Evolutionary conservation across 495 filamentous ascomycete species (phyloP), one percentile per base, ranked within the genome.

Genomic region (Pyronema omphalodes): DNA sequence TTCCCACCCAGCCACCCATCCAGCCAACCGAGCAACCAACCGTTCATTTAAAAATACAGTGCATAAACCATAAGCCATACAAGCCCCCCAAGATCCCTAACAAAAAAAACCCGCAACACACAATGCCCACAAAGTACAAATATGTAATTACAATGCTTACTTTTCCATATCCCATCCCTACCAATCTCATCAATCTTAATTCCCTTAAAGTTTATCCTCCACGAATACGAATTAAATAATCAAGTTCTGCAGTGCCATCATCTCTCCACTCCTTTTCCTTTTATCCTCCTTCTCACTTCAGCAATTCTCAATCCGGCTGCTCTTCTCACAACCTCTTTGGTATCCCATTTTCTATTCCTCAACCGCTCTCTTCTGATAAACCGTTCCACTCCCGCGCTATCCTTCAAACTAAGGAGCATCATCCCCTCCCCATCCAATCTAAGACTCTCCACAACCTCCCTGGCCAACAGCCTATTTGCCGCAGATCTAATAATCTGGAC

Each of bases 371-470:
- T 54, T 19, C 44, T 48, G 3, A 46, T 29, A 17, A 60, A 17
- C 40, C 50, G 53, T 3, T 12, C 15, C 15, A 57, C 14, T 48
- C 53, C 56, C 6, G 57, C 59, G 9, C 46, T 19, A 18, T 51
- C 23, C 29, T 55, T 50, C 23, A 45, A 43, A 19, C 37, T 55
- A 0, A 58, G 52, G 33, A 46, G 17, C 44, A 50, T 7, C 51
- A 46, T 61, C 33, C 44, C 58, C 8, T 35, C 51, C 9, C 54
- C 53, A 48, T 62, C 54, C 40, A 48, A 9, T 36, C 37, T 51
- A 3, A 51, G 43, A 7, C 36, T 43, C n/a, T 60, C 51, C 7
- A 9, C 33, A 44, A 41, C n/a, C 54, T 60, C 60, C 11, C 39
- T 37, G 36, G 43, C 46, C 19, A 57, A 35, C 29, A 58, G 51